These are phyloP conservation scores for Rubia balearica DNA, from an alignment of 305 asterid genomes.

Conservation along the genomic window DNA sequence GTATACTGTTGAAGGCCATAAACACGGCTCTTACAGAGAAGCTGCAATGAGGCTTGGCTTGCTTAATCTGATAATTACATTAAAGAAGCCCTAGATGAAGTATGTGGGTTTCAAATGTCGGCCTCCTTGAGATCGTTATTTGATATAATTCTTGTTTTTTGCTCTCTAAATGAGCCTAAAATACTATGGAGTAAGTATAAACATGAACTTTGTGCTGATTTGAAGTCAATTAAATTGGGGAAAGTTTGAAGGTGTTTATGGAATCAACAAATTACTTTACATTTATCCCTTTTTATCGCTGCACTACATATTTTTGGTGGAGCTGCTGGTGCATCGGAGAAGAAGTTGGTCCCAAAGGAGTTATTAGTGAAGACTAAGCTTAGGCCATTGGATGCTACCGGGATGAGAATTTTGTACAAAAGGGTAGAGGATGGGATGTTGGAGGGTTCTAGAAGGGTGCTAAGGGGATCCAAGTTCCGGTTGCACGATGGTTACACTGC, in stretches of 20 bases:
- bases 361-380: slow-evolving; percentile 56
- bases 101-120: background rate
- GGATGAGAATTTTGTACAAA: slow-evolving; percentile 69
- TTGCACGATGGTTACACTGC: slow-evolving; percentile 76
- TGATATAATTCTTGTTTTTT: background rate
- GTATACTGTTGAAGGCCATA: background rate
- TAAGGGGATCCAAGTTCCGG: slow-evolving; percentile 61
- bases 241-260: no score
- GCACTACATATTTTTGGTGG: slow-evolving; percentile 19
- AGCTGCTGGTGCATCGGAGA: slow-evolving; percentile 66
- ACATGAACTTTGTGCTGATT: background rate
- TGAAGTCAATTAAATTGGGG: no score
- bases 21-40: background rate
- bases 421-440: slow-evolving; percentile 61
- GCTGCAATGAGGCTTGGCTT: background rate
- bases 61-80: background rate
- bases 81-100: background rate
- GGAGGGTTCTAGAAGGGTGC: slow-evolving; percentile 51
- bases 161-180: background rate
- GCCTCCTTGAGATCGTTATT: background rate
- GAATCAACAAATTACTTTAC: no score
- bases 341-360: slow-evolving; percentile 57
- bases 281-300: no score
- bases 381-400: slow-evolving; percentile 86
- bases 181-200: background rate